Percentiles rank a stretch among this genome's conserved stretches.
Evolutionary conservation across 2,329 filamentous ascomycete species (phyloP).

Genomic region (Chaetomiaceae sp.): DNA sequence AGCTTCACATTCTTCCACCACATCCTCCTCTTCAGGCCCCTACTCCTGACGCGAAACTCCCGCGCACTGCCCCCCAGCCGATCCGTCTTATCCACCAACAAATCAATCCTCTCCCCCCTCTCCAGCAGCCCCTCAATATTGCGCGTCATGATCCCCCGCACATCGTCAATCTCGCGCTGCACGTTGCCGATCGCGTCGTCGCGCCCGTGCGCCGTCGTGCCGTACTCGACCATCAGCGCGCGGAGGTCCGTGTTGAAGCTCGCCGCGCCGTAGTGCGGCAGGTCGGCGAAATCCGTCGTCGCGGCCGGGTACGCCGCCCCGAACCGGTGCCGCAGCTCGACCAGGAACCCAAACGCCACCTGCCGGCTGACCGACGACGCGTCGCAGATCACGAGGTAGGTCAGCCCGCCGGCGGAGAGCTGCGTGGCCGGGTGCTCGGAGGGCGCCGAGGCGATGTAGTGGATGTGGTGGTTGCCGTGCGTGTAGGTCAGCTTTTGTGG

Average conservation of each 20-base stretch:
- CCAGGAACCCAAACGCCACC: constrained; percentile 85
- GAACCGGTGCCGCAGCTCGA: constrained; percentile 87
- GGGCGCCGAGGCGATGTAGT: constrained; percentile 85
- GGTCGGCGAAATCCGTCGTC: constrained; percentile 62
- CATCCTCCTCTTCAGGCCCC: constrained; percentile 85
- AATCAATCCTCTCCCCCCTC: constrained; percentile 85
- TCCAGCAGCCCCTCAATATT: constrained; percentile 89
- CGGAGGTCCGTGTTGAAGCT: constrained; percentile 78
- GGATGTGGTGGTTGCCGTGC: constrained; percentile 85
- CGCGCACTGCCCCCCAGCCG: constrained; percentile 78
- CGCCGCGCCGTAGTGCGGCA: constrained; percentile 86
- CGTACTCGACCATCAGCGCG: constrained; percentile 74
- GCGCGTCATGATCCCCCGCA: constrained; percentile 87
- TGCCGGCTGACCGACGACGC: constrained; percentile 66
- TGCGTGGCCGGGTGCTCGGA: constrained; percentile 50
- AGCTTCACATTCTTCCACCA: constrained; percentile 99
- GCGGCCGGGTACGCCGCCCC: constrained; percentile 59
- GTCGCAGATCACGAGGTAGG: constrained; percentile 85
- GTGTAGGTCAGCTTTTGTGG: constrained; percentile 92
- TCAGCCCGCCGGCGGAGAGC: constrained; percentile 70
- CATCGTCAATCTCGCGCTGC: constrained; percentile 85
- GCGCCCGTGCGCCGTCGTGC: constrained; percentile 59
- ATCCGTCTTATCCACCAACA: constrained; percentile 95
- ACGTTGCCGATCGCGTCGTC: constrained; percentile 79
- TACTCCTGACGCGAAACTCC: constrained; percentile 83